Evolutionary conservation across 2,329 filamentous ascomycete species (phyloP), one percentile per base, ranked within the genome.

Genomic region (Didymellaceae sp.): DNA sequence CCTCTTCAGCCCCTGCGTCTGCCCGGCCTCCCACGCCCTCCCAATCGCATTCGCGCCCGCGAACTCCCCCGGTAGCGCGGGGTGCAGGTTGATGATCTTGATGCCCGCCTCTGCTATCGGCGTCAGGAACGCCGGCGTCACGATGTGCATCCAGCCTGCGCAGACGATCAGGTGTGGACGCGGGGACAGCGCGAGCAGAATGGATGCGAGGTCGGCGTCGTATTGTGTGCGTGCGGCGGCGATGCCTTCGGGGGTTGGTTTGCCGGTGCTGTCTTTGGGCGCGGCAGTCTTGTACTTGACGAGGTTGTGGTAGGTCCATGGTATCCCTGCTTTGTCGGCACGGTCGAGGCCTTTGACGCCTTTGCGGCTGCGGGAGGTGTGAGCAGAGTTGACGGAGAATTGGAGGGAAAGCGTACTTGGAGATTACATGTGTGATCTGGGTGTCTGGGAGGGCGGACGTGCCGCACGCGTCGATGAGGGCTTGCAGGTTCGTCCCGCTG

Each of bases 81-180:
- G 91, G 67, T 96, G 91, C 31, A 96, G 74, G 68, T 96, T 96
- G 65, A 96, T 92, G 34, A 93, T 85, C 18, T 80, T 82, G 26
- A 93, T 78, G 0, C 81, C 81, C 0, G 79, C 83, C 10, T 72
- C 75, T 25, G 83, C 80, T 6, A 96, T 68, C 2, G 90, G 89
- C 7, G 82, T 79, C 38, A 96, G 77, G 69, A 95, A 94, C 1
- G 79, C 76, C 2, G 79, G 77, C 0, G 85, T 86, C 39, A 95
- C 82, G 49, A 95, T 87, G 70, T 94, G 87, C 90, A 95, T 95
- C 82, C 89, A 95, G 2, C 91, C 91, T 1, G 71, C 87, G 59
- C 91, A 88, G 7, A 94, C 87, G 39, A 96, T 84, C 45, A 96
- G 74, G 45, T 92, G 83, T 0, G 91, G 90, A 1, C 52, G 54